phyloP scores from a whole-genome alignment of 495 filamentous ascomycete genomes.

The Neurospora pannonica region DNA sequence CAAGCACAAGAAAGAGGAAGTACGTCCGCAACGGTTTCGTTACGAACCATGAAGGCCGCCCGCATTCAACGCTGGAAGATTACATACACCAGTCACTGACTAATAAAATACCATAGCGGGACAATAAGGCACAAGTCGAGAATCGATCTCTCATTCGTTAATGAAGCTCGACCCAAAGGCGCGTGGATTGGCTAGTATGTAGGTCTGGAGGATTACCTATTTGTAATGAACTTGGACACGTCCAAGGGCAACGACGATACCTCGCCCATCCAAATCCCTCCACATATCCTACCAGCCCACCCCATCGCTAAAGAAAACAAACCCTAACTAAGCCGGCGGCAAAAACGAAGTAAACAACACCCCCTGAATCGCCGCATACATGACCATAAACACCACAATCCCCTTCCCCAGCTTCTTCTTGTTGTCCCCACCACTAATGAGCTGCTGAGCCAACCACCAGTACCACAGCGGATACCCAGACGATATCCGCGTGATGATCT shows the following conservation, averaged over 20 bases:
- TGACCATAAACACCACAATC: constrained; percentile 51
- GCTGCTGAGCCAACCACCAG: constrained; percentile 53
- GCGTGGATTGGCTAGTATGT: background rate
- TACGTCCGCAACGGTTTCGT: too few species aligned
- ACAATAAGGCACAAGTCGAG: too few species aligned
- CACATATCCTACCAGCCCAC: too few species aligned
- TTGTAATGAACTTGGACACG: background rate
- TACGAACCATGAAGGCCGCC: too few species aligned
- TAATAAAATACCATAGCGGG: too few species aligned
- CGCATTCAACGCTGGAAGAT: too few species aligned
- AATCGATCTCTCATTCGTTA: background rate
- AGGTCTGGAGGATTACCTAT: background rate
- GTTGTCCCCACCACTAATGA: constrained; percentile 21
- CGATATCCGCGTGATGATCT: constrained; percentile 83
- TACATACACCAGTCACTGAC: too few species aligned
- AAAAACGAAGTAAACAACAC: constrained; percentile 86
- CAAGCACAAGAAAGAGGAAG: too few species aligned
- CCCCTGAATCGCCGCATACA: constrained; percentile 74
- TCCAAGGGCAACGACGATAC: background rate
- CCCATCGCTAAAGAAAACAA: too few species aligned
- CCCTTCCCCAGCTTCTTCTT: constrained; percentile 17
- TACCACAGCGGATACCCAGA: constrained; percentile 90
- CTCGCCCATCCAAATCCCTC: too few species aligned
- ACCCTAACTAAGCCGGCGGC: constrained; percentile 58
- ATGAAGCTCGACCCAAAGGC: background rate